A percentile compares a stretch with the other conserved stretches of the same genome.
phyloP scores from a whole-genome alignment of 1,284 basidiomycete genomes.

The Rhodotorula sp. region DNA sequence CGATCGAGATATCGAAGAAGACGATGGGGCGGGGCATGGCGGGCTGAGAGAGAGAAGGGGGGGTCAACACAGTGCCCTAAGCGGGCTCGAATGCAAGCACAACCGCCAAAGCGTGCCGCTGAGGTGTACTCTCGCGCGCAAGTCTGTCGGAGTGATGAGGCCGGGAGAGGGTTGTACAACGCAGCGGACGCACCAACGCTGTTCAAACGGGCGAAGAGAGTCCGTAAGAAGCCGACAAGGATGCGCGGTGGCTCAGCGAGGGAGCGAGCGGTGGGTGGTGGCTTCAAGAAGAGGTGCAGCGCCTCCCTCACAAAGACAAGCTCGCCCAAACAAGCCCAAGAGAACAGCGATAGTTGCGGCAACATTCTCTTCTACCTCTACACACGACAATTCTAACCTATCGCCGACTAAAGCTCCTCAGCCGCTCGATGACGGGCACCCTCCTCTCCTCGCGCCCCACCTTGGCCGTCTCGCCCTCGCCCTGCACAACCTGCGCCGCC shows the following conservation, averaged over 20 bases:
- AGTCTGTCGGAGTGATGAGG: not conserved
- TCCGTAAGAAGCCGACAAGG: not conserved
- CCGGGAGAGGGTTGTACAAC: fast-evolving
- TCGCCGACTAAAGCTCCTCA: not conserved
- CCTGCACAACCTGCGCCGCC: not conserved
- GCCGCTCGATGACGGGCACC: not conserved
- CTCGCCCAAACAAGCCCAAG: not conserved
- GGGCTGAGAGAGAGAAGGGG: not conserved
- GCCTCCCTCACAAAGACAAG: not conserved
- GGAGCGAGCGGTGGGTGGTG: not conserved
- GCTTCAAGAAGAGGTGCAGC: not conserved
- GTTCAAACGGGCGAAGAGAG: not conserved
- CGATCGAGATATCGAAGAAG: slow-evolving; percentile 83
- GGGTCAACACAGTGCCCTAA: not conserved
- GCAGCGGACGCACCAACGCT: not conserved
- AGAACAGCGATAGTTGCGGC: not conserved
- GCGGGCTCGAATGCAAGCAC: too few relatives aligned
- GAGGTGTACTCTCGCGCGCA: not conserved
- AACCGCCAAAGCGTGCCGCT: too few relatives aligned
- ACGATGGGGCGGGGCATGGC: slow-evolving; percentile 66
- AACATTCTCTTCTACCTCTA: not conserved
- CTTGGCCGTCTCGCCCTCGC: too few relatives aligned
- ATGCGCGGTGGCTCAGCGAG: too few relatives aligned
- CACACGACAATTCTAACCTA: not conserved
- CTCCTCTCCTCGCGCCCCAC: not conserved